Percentiles rank a stretch among this genome's conserved stretches.
Conservation (phyloP, 306 rosid genomes). For the Geum urbanum region DNA sequence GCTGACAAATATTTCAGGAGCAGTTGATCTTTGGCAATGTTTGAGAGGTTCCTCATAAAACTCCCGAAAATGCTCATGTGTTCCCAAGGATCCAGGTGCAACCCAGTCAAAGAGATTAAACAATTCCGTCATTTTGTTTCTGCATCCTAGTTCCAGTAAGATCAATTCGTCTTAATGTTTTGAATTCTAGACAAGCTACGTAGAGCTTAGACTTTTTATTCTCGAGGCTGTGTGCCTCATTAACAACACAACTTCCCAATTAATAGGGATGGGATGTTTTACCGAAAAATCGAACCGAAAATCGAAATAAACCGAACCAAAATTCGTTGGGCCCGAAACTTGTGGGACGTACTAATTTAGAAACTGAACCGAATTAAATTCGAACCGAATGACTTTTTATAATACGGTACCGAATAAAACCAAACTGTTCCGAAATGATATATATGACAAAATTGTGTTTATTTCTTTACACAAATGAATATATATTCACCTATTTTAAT, state of each 20-base stretch:
- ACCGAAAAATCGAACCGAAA: no score
- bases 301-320: no score
- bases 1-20: slow-evolving; percentile 75
- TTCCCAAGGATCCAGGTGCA: slow-evolving; percentile 90
- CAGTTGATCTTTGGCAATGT: slow-evolving; percentile 95
- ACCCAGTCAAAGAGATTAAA: slow-evolving; percentile 92
- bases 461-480: no score
- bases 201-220: slow-evolving; percentile 89
- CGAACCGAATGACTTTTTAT: no score
- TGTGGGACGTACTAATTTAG: no score
- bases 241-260: slow-evolving; percentile 71
- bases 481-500: no score
- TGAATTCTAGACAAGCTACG: slow-evolving; percentile 64
- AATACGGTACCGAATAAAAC: no score
- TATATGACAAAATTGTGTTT: no score
- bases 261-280: no score
- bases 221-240: slow-evolving; percentile 92
- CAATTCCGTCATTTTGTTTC: slow-evolving; percentile 89
- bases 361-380: no score
- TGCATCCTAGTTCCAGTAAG: slow-evolving; percentile 95
- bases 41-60: slow-evolving; percentile 89
- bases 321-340: no score
- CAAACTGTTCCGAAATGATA: no score
- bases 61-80: slow-evolving; percentile 87
- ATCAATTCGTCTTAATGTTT: slow-evolving; percentile 74